A percentile compares a stretch with the other conserved stretches of the same genome.
Conservation (phyloP, 768 basidiomycete genomes). For the Daedaleopsis sinensis region DNA sequence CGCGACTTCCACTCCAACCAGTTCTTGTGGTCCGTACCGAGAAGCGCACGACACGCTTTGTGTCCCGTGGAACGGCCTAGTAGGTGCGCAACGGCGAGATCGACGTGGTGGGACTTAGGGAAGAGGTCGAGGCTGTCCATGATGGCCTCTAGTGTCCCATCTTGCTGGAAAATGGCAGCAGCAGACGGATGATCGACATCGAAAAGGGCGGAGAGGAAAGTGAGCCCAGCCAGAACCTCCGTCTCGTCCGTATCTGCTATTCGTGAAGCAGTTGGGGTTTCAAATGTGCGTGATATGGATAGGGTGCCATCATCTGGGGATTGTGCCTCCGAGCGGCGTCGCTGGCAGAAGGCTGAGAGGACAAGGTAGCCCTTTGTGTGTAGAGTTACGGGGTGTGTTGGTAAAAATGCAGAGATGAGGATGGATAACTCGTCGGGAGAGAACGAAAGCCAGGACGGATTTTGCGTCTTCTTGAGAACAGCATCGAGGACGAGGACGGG, state of each 20-base stretch:
- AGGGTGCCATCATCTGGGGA: slow-evolving; percentile 47
- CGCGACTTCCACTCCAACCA: slow-evolving; percentile 72
- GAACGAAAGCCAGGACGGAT: slow-evolving; percentile 36
- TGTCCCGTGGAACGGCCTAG: slow-evolving; percentile 78
- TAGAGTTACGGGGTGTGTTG: slow-evolving; percentile 41
- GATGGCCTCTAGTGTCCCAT: slow-evolving; percentile 65
- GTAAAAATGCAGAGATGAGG: slow-evolving; percentile 53
- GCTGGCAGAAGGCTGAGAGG: slow-evolving; percentile 70
- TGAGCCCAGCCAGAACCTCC: slow-evolving; percentile 54
- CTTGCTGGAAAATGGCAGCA: slow-evolving; percentile 61
- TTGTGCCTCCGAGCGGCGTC: slow-evolving; percentile 41
- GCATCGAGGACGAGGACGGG: slow-evolving; percentile 33
- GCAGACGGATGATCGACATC: slow-evolving; percentile 80
- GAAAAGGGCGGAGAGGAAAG: slow-evolving; percentile 78
- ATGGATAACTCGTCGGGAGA: slow-evolving; percentile 61
- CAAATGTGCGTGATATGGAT: slow-evolving; percentile 52
- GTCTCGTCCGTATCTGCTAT: slow-evolving; percentile 61
- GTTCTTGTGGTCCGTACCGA: slow-evolving; percentile 55
- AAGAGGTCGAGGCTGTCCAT: slow-evolving; percentile 73
- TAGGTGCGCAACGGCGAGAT: slow-evolving; percentile 68
- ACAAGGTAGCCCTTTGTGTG: slow-evolving; percentile 74
- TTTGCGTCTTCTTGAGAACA: slow-evolving; percentile 35
- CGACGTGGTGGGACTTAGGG: slow-evolving; percentile 49
- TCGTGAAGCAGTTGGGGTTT: slow-evolving; percentile 48
- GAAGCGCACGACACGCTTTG: slow-evolving; percentile 64